Percentiles rank a stretch among this genome's conserved stretches.
Evolutionary conservation across 1,284 basidiomycete species (phyloP).

Genomic region (Cutaneotrichosporon cyanovorans): DNA sequence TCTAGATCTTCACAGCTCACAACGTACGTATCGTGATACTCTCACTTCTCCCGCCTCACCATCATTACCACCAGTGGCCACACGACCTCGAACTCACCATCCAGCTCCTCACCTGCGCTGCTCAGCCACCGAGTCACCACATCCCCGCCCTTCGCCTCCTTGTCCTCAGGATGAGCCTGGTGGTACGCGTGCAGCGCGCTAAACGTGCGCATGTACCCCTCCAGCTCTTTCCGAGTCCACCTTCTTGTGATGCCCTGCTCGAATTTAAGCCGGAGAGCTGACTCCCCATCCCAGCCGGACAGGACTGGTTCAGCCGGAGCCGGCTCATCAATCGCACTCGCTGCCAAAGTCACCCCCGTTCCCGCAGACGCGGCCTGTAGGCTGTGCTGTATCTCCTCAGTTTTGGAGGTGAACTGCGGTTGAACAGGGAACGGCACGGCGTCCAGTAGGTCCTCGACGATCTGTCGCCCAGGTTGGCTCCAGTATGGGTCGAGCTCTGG

Average conservation of each 20-base stretch:
- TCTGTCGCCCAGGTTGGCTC: constrained; percentile 68
- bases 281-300: constrained; percentile 20
- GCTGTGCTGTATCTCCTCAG: constrained; percentile 24
- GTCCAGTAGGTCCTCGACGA: constrained; percentile 63
- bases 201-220: constrained; percentile 64
- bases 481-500: constrained; percentile 62
- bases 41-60: constrained; percentile 19
- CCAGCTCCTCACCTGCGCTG: no score
- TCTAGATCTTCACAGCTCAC: no score
- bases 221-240: constrained; percentile 59
- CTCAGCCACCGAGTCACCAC: constrained; percentile 45
- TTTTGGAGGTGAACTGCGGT: not conserved
- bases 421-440: constrained; percentile 57
- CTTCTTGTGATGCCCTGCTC: constrained; percentile 54
- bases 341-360: no score
- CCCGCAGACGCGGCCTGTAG: constrained; percentile 34
- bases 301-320: constrained; percentile 26
- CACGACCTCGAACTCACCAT: constrained; percentile 54
- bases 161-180: constrained; percentile 58
- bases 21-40: constrained; percentile 1
- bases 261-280: constrained; percentile 23
- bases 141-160: constrained; percentile 49
- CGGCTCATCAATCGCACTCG: constrained; percentile 4
- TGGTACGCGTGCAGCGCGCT: constrained; percentile 66
- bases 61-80: constrained; percentile 66